Evolutionary conservation across 768 basidiomycete genomes (phyloP).

Genomic region (Collybia sp.): DNA sequence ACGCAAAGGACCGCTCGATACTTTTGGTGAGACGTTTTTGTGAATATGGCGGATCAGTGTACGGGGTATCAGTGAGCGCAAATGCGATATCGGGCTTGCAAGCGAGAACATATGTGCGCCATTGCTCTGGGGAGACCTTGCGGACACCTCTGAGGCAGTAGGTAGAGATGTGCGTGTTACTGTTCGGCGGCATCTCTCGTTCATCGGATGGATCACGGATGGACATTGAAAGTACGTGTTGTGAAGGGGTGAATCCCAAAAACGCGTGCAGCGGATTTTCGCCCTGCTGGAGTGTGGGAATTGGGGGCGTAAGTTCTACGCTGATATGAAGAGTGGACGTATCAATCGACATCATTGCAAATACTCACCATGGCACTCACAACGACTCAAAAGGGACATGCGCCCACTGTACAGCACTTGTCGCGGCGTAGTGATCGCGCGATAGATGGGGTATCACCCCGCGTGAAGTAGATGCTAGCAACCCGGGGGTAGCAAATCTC

Average conservation of each 20-base stretch:
- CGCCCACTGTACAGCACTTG: conserved; percentile 53
- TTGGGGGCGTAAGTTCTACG: conserved; percentile 62
- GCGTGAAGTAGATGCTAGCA: conserved; percentile 62
- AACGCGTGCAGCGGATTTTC: conserved; percentile 57
- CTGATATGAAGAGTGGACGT: conserved; percentile 23
- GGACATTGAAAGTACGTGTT: conserved; percentile 54
- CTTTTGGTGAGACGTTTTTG: conserved; percentile 78
- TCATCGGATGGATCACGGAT: conserved; percentile 63
- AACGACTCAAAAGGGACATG: conserved; percentile 79
- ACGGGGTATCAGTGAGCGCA: conserved; percentile 67
- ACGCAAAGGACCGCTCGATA: conserved; percentile 61
- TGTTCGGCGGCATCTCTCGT: conserved; percentile 71
- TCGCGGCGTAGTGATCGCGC: conserved; percentile 47
- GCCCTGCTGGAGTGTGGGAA: conserved; percentile 55
- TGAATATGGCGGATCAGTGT: conserved; percentile 59
- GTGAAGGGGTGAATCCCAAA: conserved; percentile 45
- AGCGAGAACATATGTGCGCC: conserved; percentile 46
- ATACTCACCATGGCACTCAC: conserved; percentile 38
- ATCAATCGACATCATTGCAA: conserved; percentile 3
- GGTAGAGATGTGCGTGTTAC: conserved; percentile 49
- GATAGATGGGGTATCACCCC: conserved; percentile 75
- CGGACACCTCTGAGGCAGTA: conserved; percentile 65
- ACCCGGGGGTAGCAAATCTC: conserved; percentile 53
- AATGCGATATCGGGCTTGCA: conserved; percentile 68
- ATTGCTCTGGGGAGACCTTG: conserved; percentile 50